These are phyloP conservation scores for Moringa oleifera DNA, from an alignment of 345 rosid species.

Conservation along the genomic window DNA sequence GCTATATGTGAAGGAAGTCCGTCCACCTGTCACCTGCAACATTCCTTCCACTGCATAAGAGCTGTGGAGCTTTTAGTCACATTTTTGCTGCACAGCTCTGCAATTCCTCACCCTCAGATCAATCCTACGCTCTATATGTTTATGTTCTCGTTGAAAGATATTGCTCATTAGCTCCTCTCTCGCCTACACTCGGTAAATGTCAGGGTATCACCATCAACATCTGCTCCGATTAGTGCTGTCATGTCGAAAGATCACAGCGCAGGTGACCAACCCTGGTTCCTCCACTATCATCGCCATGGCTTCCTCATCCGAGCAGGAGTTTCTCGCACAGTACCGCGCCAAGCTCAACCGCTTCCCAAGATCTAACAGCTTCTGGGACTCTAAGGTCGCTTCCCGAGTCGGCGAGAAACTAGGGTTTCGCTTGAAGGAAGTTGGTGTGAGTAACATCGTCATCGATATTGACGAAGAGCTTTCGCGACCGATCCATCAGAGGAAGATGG, in stretches of 20 bases:
- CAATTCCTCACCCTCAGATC: too few relatives aligned
- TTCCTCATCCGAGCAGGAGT: conserved; percentile 74
- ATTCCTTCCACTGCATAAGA: too few relatives aligned
- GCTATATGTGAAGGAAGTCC: too few relatives aligned
- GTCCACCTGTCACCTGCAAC: too few relatives aligned
- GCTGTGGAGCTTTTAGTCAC: too few relatives aligned
- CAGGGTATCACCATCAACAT: conserved; percentile 34
- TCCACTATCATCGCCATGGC: conserved; percentile 85
- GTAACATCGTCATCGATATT: conserved; percentile 42
- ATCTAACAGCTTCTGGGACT: conserved; percentile 52
- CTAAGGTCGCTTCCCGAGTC: conserved; percentile 65
- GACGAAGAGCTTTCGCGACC: conserved; percentile 73
- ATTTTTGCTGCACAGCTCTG: too few relatives aligned
- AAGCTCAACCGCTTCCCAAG: conserved; percentile 57
- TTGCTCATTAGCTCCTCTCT: not conserved
- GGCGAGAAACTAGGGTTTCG: conserved; percentile 84
- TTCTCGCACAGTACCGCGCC: conserved; percentile 54
- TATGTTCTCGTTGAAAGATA: too few relatives aligned
- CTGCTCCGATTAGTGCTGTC: conserved; percentile 77
- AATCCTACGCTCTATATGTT: too few relatives aligned
- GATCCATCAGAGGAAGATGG: conserved; percentile 50
- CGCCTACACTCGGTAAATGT: conserved; percentile 12
- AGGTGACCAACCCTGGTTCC: conserved; percentile 53
- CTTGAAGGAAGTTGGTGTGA: conserved; percentile 58
- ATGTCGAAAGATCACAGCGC: conserved; percentile 80